These are phyloP conservation scores for Bertia moriformis DNA, from an alignment of 2,329 filamentous ascomycete species.

Conservation along the genomic window DNA sequence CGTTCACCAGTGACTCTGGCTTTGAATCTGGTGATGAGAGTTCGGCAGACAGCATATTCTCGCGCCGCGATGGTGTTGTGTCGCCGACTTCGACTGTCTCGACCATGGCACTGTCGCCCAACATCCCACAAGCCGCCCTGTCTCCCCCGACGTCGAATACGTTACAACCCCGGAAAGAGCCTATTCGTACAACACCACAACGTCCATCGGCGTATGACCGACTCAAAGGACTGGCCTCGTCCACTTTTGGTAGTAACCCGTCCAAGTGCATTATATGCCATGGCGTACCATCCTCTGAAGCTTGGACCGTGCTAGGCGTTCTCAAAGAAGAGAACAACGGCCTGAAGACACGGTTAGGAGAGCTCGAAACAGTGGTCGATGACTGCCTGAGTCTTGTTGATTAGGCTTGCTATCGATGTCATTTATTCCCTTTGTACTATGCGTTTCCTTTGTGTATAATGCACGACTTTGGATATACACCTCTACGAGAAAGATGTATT, in stretches of 20 bases:
- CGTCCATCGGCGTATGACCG: slow-evolving; percentile 16
- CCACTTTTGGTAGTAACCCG: slow-evolving; percentile 12
- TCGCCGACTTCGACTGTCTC: slow-evolving; percentile 18
- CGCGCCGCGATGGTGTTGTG: slow-evolving; percentile 13
- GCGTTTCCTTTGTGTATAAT: no score
- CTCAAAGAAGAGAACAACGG: slow-evolving; percentile 37
- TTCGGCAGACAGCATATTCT: slow-evolving; percentile 28
- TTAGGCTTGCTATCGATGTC: neutral
- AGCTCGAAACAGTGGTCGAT: slow-evolving; percentile 38
- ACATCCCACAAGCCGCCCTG: slow-evolving; percentile 11
- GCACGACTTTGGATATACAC: no score
- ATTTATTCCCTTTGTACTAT: neutral
- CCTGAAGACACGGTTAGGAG: slow-evolving; percentile 32
- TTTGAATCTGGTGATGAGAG: slow-evolving; percentile 43
- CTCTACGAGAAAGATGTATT: no score
- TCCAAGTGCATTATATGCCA: slow-evolving; percentile 23
- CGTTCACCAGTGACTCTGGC: slow-evolving; percentile 35
- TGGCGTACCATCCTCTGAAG: slow-evolving; percentile 22
- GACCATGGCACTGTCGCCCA: slow-evolving; percentile 17
- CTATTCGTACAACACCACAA: neutral
- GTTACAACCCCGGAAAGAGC: neutral
- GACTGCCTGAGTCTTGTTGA: slow-evolving; percentile 36
- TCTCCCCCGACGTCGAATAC: slow-evolving; percentile 14
- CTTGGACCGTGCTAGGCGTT: slow-evolving; percentile 35
- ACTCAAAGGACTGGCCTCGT: slow-evolving; percentile 20